Evolutionary conservation across 345 rosid species (phyloP), one percentile per base, ranked within the genome.

Genomic region (Balakata baccata): DNA sequence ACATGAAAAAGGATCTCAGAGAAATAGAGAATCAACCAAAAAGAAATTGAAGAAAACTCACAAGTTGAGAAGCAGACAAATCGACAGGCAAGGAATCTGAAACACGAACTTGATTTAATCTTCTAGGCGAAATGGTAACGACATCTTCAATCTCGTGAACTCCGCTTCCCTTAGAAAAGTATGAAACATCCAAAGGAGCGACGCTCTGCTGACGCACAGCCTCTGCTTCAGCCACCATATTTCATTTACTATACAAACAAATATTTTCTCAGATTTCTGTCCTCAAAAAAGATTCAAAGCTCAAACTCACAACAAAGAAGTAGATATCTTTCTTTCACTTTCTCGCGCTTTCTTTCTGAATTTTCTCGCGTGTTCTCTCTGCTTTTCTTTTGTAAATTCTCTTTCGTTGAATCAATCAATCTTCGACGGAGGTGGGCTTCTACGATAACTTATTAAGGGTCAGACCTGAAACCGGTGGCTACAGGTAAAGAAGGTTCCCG

Each of bases 171-270:
- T 75, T 54, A 60, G 69, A 76, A 47, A 87, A 85, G 70, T 71
- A 71, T 22, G 64, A 78, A 63, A 85, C 88, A 67, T 87, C 91
- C 74, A 86, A 69, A 74, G 77, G 83, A 66, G 89, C 81, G 22
- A 84, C 79, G 78, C 85, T 86, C 81, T 84, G 87, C 73, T 81
- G 86, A 64, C 83, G 75, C 78, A 81, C 82, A 70, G 87, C 75
- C 81, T 87, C 90, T 66, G 87, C 84, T 82, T 86, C 96, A 71
- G 90, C 90, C 46, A 81, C 90, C 93, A 90, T 88, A 70, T 79
- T 80, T 76, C 72, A 67, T 50, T 67, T 64, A 72, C 75, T n/a
- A 64, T 11, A 23, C 43, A 57, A 47, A 58, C 56, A 52, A 46
- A 67, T 29, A 29, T 29, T 29, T 29, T 29, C 34, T 14, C 14